These are phyloP conservation scores for Globisporangium polare DNA, from an alignment of 352 stramenopile genomes.

Conservation along the genomic window DNA sequence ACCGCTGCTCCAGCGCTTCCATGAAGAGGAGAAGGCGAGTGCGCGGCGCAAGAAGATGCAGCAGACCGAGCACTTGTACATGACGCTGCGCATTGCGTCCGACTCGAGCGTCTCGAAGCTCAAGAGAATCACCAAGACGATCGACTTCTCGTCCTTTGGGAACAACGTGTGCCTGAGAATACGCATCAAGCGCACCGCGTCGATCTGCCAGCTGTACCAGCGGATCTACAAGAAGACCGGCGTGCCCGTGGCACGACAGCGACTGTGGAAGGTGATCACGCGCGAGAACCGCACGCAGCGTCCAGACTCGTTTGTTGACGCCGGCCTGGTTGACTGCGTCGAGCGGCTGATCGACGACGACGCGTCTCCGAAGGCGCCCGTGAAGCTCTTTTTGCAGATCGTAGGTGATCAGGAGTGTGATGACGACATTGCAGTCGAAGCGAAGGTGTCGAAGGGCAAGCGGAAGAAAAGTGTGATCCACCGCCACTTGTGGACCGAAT, in stretches of 20 bases:
- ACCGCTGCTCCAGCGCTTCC: slow-evolving; percentile 59
- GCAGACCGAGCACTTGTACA: slow-evolving; percentile 81
- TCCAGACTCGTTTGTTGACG: slow-evolving; percentile 53
- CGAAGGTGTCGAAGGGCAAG: neutral
- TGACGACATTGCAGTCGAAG: neutral
- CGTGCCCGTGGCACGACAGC: slow-evolving; percentile 56
- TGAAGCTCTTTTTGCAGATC: slow-evolving; percentile 78
- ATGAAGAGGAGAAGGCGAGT: slow-evolving; percentile 70
- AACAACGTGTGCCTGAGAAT: slow-evolving; percentile 57
- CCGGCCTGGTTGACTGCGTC: slow-evolving; percentile 38
- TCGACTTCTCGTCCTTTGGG: slow-evolving; percentile 76
- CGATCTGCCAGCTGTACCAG: slow-evolving; percentile 63
- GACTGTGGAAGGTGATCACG: slow-evolving; percentile 84
- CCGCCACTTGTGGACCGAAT: slow-evolving; percentile 60
- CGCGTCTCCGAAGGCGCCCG: slow-evolving; percentile 52
- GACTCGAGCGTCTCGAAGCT: slow-evolving; percentile 64
- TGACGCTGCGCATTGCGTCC: slow-evolving; percentile 74
- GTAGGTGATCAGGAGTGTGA: slow-evolving; percentile 19
- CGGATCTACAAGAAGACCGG: slow-evolving; percentile 60
- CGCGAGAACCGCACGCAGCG: slow-evolving; percentile 81
- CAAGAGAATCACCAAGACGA: slow-evolving; percentile 67
- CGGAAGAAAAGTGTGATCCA: slow-evolving; percentile 24
- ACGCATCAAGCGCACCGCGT: slow-evolving; percentile 56
- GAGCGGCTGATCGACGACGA: slow-evolving; percentile 76
- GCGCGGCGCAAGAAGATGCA: slow-evolving; percentile 71